A percentile compares a stretch with the other conserved stretches of the same genome.
Evolutionary conservation across 2,329 filamentous ascomycete species (phyloP).

Genomic region (Parastagonospora nodorum): DNA sequence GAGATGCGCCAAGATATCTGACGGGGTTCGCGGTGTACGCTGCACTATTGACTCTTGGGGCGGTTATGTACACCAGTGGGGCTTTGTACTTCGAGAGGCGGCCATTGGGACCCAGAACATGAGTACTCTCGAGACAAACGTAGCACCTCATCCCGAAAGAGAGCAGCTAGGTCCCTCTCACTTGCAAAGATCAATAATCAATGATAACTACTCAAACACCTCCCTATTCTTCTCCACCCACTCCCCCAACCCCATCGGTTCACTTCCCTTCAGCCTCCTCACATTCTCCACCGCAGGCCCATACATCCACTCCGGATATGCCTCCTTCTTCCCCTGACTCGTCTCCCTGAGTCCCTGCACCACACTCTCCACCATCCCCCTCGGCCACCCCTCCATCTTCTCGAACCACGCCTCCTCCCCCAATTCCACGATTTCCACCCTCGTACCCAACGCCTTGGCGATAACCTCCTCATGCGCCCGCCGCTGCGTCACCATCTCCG

Average conservation of each 20-base stretch:
- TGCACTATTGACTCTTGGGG: slow-evolving; percentile 2
- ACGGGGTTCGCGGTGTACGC: slow-evolving; percentile 5
- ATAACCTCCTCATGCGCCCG: slow-evolving; percentile 1
- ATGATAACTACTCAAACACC: not conserved
- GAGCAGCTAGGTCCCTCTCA: not conserved
- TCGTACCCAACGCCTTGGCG: slow-evolving; percentile 2
- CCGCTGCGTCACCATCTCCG: not conserved
- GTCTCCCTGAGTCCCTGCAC: slow-evolving; percentile 57
- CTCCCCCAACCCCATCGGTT: slow-evolving; percentile 7
- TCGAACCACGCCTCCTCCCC: slow-evolving; percentile 1
- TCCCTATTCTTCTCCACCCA: slow-evolving; percentile 7
- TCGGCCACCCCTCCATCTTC: slow-evolving; percentile 3
- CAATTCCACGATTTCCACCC: slow-evolving; percentile 7
- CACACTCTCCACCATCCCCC: slow-evolving; percentile 3
- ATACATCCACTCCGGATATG: slow-evolving; percentile 25
- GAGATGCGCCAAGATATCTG: slow-evolving; percentile 7
- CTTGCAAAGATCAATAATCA: not conserved
- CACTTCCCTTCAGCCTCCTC: slow-evolving; percentile 7
- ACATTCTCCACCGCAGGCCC: slow-evolving; percentile 22
- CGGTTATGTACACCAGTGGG: slow-evolving; percentile 2
- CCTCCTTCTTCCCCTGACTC: slow-evolving; percentile 51
- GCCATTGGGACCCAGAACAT: not conserved
- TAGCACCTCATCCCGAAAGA: too few species aligned
- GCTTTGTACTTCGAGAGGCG: not conserved
- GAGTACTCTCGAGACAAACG: not conserved